Conservation (phyloP, 441 rosid genomes). For the Populus hybrid region DNA sequence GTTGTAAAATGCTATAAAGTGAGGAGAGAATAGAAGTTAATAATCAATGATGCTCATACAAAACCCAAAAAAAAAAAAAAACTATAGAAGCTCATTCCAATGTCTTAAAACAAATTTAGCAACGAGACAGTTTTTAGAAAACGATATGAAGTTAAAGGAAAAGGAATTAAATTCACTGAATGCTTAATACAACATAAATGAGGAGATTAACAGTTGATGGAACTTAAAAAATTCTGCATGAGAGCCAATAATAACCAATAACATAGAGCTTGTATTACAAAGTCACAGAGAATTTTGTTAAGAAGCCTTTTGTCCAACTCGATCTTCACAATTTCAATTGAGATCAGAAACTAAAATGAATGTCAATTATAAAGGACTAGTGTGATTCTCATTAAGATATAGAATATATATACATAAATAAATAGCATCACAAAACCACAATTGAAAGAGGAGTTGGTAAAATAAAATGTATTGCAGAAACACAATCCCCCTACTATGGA, state of each 20-base stretch:
- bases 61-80: background rate
- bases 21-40: constrained; percentile 7
- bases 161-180: background rate
- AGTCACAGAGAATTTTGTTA: background rate
- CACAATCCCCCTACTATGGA: too few species aligned
- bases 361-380: background rate
- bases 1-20: constrained; percentile 55
- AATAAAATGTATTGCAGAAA: too few species aligned
- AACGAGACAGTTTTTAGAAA: background rate
- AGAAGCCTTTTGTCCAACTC: background rate
- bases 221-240: background rate
- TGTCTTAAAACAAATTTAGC: constrained; percentile 2
- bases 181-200: background rate
- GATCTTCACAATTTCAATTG: background rate
- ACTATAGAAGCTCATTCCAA: background rate
- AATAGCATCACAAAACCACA: too few species aligned
- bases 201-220: background rate
- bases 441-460: too few species aligned
- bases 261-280: too few species aligned
- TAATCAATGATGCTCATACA: background rate
- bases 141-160: background rate
- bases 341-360: background rate
- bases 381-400: background rate
- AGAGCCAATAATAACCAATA: background rate
- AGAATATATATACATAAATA: too few species aligned